Evolutionary conservation across 2,329 filamentous ascomycete species (phyloP), one percentile per base, ranked within the genome.

Genomic region (Raffaelea ambrosiae): DNA sequence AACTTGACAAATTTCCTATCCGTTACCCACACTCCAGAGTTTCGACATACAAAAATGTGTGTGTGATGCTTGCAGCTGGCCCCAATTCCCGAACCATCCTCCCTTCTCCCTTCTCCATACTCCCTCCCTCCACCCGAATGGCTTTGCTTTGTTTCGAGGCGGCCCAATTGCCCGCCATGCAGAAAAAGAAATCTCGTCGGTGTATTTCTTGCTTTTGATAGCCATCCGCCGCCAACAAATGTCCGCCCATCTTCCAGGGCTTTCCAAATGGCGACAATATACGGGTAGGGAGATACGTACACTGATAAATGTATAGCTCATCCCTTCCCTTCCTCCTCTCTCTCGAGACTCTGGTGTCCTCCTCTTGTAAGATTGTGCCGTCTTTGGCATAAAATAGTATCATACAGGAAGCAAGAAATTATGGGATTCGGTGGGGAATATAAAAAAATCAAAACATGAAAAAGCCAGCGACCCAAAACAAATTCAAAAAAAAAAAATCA

Each of bases 371-470:
- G 16, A 38, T 10, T 38, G 8, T 19, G 18, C 18, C 35, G 8
- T 38, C 35, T 38, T n/a, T 23, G 35, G 21, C 26, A 31, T 26
- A 44, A 38, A 46, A 38, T 10, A 38, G 38, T 23, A 46, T 22
- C 14, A 54, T 59, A 44, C 23, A 40, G 29, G 23, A 49, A 40
- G 35, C 22, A 44, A 46, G 26, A 35, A 42, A 42, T 42, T 43
- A 38, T 29, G 40, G 21, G 31, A 14, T 38, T 29, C n/a, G 11
- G 44, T 46, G 36, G 14, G 38, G 23, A 26, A 40, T 22, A 40
- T 40, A 36, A 40, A 45, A n/a, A 29, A 29, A 29, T 29, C 22
- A 31, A 43, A 47, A 35, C 16, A 40, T 40, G 33, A 43, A 21
- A 9, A 35, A 44, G 18, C 42, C 39, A 40, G 39, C 19, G 18